Conservation (phyloP, 2,329 filamentous ascomycete genomes). For the Stachybotrys chlorohalonatus region DNA sequence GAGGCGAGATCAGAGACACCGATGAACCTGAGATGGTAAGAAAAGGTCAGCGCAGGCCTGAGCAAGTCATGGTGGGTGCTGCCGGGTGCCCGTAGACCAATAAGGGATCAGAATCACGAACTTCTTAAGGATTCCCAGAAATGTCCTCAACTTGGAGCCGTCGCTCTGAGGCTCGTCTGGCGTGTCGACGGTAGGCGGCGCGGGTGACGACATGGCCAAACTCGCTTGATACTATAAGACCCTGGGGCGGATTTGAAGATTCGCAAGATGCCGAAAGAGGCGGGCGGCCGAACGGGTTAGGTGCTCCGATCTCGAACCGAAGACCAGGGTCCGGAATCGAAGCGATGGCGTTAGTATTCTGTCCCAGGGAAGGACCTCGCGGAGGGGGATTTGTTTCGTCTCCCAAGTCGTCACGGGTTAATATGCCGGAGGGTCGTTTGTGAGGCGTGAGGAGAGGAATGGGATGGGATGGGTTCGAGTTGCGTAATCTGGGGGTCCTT, state of each 20-base stretch:
- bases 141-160: conserved; percentile 79
- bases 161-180: conserved; percentile 56
- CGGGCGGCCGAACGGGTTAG: background rate
- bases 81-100: conserved; percentile 14
- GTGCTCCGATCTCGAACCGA: too few relatives aligned
- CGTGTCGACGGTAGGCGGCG: conserved; percentile 20
- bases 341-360: too few relatives aligned
- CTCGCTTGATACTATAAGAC: conserved; percentile 4
- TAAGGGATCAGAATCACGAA: conserved; percentile 34
- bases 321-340: too few relatives aligned
- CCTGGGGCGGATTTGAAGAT: background rate
- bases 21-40: conserved; percentile 60
- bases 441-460: background rate
- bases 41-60: conserved; percentile 2
- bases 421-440: too few relatives aligned
- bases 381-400: too few relatives aligned
- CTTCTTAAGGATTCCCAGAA: conserved; percentile 81
- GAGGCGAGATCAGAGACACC: conserved; percentile 92
- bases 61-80: background rate
- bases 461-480: background rate
- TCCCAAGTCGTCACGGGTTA: too few relatives aligned
- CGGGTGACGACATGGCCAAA: conserved; percentile 28
- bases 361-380: too few relatives aligned
- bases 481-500: background rate
- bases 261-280: background rate